A percentile compares a stretch with the other conserved stretches of the same genome.
Evolutionary conservation across 2,329 filamentous ascomycete species (phyloP).

Genomic region (Fusarium kyushuense): DNA sequence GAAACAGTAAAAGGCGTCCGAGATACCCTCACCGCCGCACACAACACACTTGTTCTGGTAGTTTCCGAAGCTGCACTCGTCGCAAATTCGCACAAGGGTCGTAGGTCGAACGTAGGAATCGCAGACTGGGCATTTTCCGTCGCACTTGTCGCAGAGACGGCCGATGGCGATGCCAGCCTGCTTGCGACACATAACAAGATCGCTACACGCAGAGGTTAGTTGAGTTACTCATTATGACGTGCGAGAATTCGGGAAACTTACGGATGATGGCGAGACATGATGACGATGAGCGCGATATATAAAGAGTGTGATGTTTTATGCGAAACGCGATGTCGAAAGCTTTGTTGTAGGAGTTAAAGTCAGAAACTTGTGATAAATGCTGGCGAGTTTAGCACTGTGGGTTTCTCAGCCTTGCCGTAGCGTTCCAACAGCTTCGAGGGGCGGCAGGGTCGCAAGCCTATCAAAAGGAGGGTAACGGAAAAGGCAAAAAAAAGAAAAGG

Average conservation of each 20-base stretch:
- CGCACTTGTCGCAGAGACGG: slow-evolving; percentile 99
- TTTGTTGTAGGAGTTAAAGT: slow-evolving; percentile 18
- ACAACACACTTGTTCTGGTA: slow-evolving; percentile 99
- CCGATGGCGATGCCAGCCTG: slow-evolving; percentile 97
- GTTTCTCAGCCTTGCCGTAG: slow-evolving; percentile 62
- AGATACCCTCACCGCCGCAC: slow-evolving; percentile 97
- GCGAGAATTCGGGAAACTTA: slow-evolving; percentile 58
- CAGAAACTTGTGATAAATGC: slow-evolving; percentile 20
- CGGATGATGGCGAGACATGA: slow-evolving; percentile 95
- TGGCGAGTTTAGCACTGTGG: slow-evolving; percentile 42
- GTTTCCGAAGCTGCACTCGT: slow-evolving; percentile 99
- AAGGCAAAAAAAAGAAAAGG: neutral
- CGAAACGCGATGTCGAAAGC: neutral
- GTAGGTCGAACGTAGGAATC: slow-evolving; percentile 98
- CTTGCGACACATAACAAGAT: slow-evolving; percentile 99
- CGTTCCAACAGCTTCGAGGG: slow-evolving; percentile 44
- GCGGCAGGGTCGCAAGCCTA: slow-evolving; percentile 27
- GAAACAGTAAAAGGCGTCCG: slow-evolving; percentile 99
- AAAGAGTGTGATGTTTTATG: neutral
- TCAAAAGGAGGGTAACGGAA: neutral
- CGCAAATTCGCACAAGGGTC: slow-evolving; percentile 96
- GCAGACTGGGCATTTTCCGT: slow-evolving; percentile 99
- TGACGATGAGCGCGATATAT: slow-evolving; percentile 44
- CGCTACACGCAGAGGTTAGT: slow-evolving; percentile 64
- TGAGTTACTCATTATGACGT: neutral